A percentile compares a stretch with the other conserved stretches of the same genome.
Evolutionary conservation across 257 asterid species (phyloP).

Genomic region (Osmanthus fragrans): DNA sequence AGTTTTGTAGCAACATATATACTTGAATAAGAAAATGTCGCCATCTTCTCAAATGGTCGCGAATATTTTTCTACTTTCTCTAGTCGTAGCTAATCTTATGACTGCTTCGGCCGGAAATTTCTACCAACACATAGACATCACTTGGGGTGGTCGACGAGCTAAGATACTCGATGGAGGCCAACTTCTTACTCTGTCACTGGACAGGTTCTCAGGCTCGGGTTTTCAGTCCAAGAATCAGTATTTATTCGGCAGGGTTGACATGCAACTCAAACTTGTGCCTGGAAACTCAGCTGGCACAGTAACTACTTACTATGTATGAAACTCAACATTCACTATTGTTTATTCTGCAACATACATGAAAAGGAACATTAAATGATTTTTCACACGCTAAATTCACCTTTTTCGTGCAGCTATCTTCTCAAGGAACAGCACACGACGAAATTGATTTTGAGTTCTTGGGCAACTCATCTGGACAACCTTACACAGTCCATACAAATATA

Average conservation of each 20-base stretch:
- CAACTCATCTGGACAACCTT: background rate
- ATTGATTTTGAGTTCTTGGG: background rate
- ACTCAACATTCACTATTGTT: background rate
- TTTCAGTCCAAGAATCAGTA: constrained; percentile 25
- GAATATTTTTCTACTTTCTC: background rate
- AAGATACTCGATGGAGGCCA: constrained; percentile 29
- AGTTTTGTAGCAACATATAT: background rate
- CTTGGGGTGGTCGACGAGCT: constrained; percentile 32
- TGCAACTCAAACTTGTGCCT: constrained; percentile 12
- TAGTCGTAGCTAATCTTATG: background rate
- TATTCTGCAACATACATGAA: background rate
- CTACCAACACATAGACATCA: constrained; percentile 20
- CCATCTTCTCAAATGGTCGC: background rate
- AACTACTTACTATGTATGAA: constrained; percentile 31
- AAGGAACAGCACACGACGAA: background rate
- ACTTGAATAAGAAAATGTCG: background rate
- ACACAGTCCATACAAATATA: background rate
- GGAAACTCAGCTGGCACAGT: constrained; percentile 25
- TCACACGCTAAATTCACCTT: background rate
- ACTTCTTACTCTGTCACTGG: constrained; percentile 18
- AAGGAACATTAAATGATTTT: background rate
- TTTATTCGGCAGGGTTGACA: constrained; percentile 10
- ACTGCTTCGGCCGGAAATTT: constrained; percentile 27
- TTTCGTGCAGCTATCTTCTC: background rate
- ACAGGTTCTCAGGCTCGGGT: constrained; percentile 19